A percentile compares a stretch with the other conserved stretches of the same genome.
Evolutionary conservation across 2,329 filamentous ascomycete species (phyloP).

Genomic region (Pochonia chlamydosporia): DNA sequence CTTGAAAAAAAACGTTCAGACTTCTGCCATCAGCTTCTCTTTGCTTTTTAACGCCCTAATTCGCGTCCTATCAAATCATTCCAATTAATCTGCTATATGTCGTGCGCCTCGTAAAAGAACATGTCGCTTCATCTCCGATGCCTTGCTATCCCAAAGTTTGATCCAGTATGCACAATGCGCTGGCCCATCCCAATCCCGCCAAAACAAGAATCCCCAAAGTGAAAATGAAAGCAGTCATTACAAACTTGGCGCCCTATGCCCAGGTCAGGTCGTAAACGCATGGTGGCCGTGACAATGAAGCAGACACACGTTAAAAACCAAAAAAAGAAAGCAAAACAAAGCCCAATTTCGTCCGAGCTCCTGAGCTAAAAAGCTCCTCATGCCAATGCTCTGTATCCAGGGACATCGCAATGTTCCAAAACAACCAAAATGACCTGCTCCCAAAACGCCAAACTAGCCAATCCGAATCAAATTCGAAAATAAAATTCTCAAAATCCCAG

Average conservation of each 20-base stretch:
- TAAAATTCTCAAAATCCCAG: neutral
- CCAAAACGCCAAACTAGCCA: constrained; percentile 5
- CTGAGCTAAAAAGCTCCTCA: neutral
- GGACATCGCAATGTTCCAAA: neutral
- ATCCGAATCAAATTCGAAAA: too few species aligned
- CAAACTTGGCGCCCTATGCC: constrained; percentile 12
- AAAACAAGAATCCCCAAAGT: neutral
- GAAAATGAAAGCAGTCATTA: neutral
- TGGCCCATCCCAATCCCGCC: neutral
- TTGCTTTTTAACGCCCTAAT: too few species aligned
- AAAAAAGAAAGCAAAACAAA: neutral
- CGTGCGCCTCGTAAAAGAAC: constrained; percentile 2
- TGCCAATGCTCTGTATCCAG: neutral
- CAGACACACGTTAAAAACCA: too few species aligned
- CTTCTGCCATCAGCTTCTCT: too few species aligned
- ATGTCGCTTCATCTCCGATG: neutral
- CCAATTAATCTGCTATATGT: constrained; percentile 1
- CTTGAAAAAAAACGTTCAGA: too few species aligned
- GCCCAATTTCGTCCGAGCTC: neutral
- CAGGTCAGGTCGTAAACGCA: constrained; percentile 12
- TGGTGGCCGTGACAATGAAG: constrained; percentile 7
- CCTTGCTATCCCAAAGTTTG: neutral
- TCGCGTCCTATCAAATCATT: neutral
- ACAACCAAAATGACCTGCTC: neutral
- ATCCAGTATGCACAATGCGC: neutral